Conservation (phyloP, 805 yeast species). For the Candida manassasensis region DNA sequence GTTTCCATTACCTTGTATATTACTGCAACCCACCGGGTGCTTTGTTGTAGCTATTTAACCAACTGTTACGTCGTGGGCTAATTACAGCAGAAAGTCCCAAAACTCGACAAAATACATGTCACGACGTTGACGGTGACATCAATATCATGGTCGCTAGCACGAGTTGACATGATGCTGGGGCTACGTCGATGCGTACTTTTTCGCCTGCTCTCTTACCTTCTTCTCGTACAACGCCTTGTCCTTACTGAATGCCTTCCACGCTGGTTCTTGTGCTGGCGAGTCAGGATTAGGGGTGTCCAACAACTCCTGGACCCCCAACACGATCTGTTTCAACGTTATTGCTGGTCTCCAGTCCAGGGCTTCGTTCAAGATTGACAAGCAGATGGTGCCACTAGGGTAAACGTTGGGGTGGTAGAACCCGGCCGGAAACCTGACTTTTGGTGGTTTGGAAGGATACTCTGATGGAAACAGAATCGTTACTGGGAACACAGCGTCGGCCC, state of each 20-base stretch:
- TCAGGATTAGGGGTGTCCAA: constrained; percentile 87
- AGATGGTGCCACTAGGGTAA: constrained; percentile 95
- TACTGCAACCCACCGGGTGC: too few relatives aligned
- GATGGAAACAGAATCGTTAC: constrained; percentile 77
- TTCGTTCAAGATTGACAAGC: constrained; percentile 89
- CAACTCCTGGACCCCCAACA: constrained; percentile 88
- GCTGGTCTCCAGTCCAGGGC: constrained; percentile 99
- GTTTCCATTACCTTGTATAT: too few relatives aligned
- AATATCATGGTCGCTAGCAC: too few relatives aligned
- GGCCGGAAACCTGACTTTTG: constrained; percentile 83
- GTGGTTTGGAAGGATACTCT: constrained; percentile 96
- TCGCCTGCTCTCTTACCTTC: constrained; percentile 78
- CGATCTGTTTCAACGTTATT: constrained; percentile 82
- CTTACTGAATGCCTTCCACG: constrained; percentile 80
- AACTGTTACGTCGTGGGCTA: too few relatives aligned
- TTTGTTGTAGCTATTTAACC: too few relatives aligned
- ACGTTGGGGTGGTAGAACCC: constrained; percentile 96
- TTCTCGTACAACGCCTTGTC: constrained; percentile 67
- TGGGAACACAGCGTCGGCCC: constrained; percentile 91
- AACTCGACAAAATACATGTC: too few relatives aligned
- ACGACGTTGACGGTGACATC: too few relatives aligned
- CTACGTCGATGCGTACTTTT: constrained; percentile 49
- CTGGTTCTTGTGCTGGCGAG: constrained; percentile 97
- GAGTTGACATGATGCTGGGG: too few relatives aligned
- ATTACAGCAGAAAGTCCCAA: too few relatives aligned